Evolutionary conservation across 1,284 basidiomycete genomes (phyloP), one percentile per base, ranked within the genome.

Genomic region (Ceratobasidium papillatum): DNA sequence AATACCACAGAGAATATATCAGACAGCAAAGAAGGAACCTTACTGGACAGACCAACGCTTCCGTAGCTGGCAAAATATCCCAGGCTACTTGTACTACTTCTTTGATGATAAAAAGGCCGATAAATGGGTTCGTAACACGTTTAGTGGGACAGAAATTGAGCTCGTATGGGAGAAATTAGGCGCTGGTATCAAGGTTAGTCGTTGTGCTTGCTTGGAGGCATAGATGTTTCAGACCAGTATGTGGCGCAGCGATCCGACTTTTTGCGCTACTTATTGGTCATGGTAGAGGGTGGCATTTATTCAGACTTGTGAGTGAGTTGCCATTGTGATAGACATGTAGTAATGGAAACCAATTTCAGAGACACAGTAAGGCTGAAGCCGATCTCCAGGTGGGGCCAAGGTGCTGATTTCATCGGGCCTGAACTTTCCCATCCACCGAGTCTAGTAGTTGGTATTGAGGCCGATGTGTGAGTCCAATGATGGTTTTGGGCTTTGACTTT

Each of bases 261-360:
- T 41, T 78, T 84, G 63, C 76, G 83, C 32, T 84, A 84, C 73
- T 77, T 84, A 8, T 75, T 84, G 12, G 79, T 83, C 0, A 75
- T 83, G n/a, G 77, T 84, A 12, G 77, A 82, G 47, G 83, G 83
- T 0, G 83, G 83, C 9, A 80, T 83, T 36, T 84, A 84, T 77
- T 79, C 80, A 12, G 83, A 84, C 51, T 65, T 75, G 74, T 76
- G 34, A 32, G 59, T 51, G 17, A 58, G 19, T 36, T 58, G 32
- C 27, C 17, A 49, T 17, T 12, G 34, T 34, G 45, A 45, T n/a
- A 19, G 22, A 4, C 36, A 34, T 17, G 22, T 45, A 30, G 17
- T 72, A 9, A 66, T 58, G 9, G n/a, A 43, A 38, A 45, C 54
- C 25, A 19, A 30, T 22, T 58, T 61, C 51, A 76, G 75, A 54